Percentiles rank a stretch among this genome's conserved stretches.
Evolutionary conservation across 495 filamentous ascomycete species (phyloP).

Genomic region (Staphylotrichum longicolle): DNA sequence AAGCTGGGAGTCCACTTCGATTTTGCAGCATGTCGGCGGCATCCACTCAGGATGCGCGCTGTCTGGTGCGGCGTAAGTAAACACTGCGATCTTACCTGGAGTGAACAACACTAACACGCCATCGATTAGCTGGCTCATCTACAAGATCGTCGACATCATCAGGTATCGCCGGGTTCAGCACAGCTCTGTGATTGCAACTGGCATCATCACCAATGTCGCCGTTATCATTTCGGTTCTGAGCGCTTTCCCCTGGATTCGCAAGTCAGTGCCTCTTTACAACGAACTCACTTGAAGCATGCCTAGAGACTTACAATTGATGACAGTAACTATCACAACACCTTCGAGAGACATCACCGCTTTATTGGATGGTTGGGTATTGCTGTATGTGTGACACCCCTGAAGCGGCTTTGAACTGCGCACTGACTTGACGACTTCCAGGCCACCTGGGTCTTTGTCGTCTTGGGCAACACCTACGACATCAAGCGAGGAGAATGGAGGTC

Average conservation of each 20-base stretch:
- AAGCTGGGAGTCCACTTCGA: constrained; percentile 41
- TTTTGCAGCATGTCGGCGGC: constrained; percentile 46
- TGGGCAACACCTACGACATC: constrained; percentile 43
- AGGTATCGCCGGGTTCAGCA: constrained; percentile 31
- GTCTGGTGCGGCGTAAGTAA: constrained; percentile 42
- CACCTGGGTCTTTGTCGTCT: constrained; percentile 44
- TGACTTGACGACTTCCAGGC: constrained; percentile 24
- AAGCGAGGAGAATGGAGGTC: constrained; percentile 36
- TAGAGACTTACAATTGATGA: background rate
- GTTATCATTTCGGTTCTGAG: constrained; percentile 45
- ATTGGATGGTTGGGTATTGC: constrained; percentile 46
- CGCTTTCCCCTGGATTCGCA: constrained; percentile 47
- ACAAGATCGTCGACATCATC: constrained; percentile 46
- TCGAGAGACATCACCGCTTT: constrained; percentile 46
- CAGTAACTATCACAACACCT: constrained; percentile 41
- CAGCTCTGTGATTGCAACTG: constrained; percentile 40
- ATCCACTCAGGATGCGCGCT: constrained; percentile 48
- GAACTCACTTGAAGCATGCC: too few species aligned
- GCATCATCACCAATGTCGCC: constrained; percentile 43
- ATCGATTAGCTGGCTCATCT: constrained; percentile 40
- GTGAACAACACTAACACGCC: constrained; percentile 15
- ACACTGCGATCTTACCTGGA: background rate
- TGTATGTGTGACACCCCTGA: constrained; percentile 24
- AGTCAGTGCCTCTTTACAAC: constrained; percentile 34
- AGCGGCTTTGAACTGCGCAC: background rate